Percentiles rank a stretch among this genome's conserved stretches.
These are phyloP conservation scores for Vickermania spadyakhi DNA, from an alignment of 208 protist species.

Conservation along the genomic window DNA sequence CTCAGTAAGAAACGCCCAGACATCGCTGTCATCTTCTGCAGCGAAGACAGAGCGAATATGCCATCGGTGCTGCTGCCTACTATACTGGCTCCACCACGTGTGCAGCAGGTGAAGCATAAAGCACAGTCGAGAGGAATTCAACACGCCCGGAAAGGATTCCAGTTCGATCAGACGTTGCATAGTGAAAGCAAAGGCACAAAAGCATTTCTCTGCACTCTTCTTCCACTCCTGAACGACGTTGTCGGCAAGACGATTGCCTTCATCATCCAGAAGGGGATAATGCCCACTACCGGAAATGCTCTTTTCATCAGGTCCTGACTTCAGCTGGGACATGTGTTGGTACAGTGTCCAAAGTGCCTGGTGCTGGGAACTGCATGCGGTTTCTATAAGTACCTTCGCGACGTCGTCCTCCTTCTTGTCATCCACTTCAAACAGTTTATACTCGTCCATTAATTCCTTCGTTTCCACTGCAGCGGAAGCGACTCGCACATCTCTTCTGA, in stretches of 20 bases:
- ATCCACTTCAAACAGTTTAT: conserved; percentile 55
- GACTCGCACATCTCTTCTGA: conserved; percentile 47
- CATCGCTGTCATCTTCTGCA: conserved; percentile 26
- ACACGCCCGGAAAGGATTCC: conserved; percentile 10
- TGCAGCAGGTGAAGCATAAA: conserved; percentile 46
- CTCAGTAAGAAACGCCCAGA: conserved; percentile 68
- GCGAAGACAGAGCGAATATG: conserved; percentile 17
- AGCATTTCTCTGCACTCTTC: neutral
- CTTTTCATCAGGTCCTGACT: too few relatives aligned
- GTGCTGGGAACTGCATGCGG: conserved; percentile 12
- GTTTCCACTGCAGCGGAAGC: conserved; percentile 19
- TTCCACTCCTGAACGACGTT: conserved; percentile 3
- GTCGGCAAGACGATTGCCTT: neutral
- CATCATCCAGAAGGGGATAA: neutral
- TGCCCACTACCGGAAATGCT: too few relatives aligned
- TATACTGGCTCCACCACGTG: conserved; percentile 49
- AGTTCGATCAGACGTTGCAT: conserved; percentile 17
- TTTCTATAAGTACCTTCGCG: conserved; percentile 11
- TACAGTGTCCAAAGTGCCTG: conserved; percentile 3
- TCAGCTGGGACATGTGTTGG: conserved; percentile 11
- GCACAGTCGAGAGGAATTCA: conserved; percentile 40
- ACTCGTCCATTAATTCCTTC: conserved; percentile 24
- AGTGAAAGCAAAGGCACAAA: conserved; percentile 15
- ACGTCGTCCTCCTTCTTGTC: conserved; percentile 36
- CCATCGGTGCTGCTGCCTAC: conserved; percentile 31